These are phyloP conservation scores for Neoscytalidium dimidiatum DNA, from an alignment of 2,329 filamentous ascomycete genomes.

Conservation along the genomic window DNA sequence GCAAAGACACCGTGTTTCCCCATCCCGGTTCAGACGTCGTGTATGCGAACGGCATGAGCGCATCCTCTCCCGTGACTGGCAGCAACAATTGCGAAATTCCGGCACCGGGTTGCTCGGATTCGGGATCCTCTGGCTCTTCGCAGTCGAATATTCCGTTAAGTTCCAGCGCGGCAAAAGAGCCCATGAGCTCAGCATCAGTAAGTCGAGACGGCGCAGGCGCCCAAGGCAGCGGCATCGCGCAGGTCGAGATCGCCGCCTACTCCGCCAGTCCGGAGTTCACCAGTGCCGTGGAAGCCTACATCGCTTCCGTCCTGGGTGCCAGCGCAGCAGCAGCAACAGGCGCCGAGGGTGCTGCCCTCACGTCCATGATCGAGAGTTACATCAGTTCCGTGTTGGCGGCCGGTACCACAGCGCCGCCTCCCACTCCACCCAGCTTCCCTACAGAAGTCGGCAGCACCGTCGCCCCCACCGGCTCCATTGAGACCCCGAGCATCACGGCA, in stretches of 20 bases:
- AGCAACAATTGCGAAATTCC: conserved; percentile 35
- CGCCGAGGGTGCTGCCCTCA: background rate
- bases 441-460: conserved; percentile 1
- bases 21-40: conserved; percentile 42
- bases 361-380: background rate
- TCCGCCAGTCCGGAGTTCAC: background rate
- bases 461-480: conserved; percentile 19
- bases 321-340: background rate
- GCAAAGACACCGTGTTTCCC: conserved; percentile 42
- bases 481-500: background rate
- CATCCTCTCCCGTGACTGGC: conserved; percentile 26
- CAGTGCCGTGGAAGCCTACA: background rate
- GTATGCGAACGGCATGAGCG: conserved; percentile 38
- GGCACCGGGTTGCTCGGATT: background rate
- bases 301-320: background rate
- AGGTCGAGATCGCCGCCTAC: background rate
- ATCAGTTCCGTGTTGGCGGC: background rate
- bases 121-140: background rate
- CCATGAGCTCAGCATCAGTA: background rate
- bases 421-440: background rate
- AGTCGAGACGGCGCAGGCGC: background rate
- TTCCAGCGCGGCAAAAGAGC: background rate
- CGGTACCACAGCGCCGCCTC: background rate
- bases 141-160: no score
- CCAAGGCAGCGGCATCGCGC: conserved; percentile 3